phyloP scores from a whole-genome alignment of 2,329 filamentous ascomycete genomes.

The Pseudogymnoascus verrucosus region DNA sequence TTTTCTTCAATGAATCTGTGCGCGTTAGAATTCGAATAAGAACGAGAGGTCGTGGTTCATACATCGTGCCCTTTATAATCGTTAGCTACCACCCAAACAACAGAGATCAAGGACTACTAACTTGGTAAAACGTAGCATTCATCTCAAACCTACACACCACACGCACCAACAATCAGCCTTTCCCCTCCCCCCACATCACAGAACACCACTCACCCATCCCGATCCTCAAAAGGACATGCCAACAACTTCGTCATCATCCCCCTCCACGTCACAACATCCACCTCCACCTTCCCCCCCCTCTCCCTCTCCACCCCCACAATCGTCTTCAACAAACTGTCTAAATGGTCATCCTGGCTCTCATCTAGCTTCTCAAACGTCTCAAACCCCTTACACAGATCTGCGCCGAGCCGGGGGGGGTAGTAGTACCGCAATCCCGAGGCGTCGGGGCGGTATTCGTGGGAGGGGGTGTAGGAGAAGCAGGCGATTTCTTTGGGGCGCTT shows the following conservation, averaged over 20 bases:
- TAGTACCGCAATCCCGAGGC: conserved; percentile 81
- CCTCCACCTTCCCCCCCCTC: conserved; percentile 58
- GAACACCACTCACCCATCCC: neutral
- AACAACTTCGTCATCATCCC: conserved; percentile 96
- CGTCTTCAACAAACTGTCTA: conserved; percentile 73
- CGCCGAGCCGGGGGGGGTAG: conserved; percentile 64
- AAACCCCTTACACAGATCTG: conserved; percentile 73
- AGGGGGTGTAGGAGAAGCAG: conserved; percentile 85
- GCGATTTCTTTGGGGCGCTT: conserved; percentile 84
- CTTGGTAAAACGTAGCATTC: conserved; percentile 88
- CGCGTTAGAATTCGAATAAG: conserved; percentile 16
- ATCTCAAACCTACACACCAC: conserved; percentile 66
- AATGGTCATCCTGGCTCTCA: conserved; percentile 74
- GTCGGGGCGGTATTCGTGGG: conserved; percentile 68
- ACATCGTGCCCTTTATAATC: conserved; percentile 45
- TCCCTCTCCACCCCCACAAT: conserved; percentile 66
- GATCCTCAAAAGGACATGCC: conserved; percentile 9
- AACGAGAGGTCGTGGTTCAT: conserved; percentile 22
- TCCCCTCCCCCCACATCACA: neutral
- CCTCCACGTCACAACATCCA: conserved; percentile 83
- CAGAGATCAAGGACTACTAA: conserved; percentile 35
- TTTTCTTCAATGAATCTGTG: conserved; percentile 87
- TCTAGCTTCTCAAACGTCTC: conserved; percentile 77
- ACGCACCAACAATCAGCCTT: conserved; percentile 6
- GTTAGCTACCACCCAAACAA: conserved; percentile 13